Evolutionary conservation across 805 yeast genomes (phyloP).

Genomic region (Kluyveromyces lactis): DNA sequence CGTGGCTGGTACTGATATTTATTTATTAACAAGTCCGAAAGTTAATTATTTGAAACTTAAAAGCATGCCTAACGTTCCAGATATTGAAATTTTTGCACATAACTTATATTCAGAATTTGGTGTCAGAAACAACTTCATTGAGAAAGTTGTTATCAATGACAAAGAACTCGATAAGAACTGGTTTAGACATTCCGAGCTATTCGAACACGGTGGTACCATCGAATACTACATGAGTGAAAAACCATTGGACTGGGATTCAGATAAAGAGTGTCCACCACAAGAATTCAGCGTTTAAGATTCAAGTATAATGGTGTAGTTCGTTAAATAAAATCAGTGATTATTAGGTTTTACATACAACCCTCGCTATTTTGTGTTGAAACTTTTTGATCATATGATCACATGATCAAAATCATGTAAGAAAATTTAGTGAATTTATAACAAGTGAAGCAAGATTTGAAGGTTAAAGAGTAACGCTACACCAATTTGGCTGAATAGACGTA

Average conservation of each 20-base stretch:
- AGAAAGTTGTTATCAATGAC: constrained; percentile 28
- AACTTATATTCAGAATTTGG: constrained; percentile 11
- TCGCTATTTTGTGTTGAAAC: too few relatives aligned
- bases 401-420: too few relatives aligned
- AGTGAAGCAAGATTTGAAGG: too few relatives aligned
- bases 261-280: constrained; percentile 22
- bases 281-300: constrained; percentile 4
- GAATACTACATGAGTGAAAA: constrained; percentile 11
- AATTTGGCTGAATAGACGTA: too few relatives aligned
- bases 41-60: constrained; percentile 11
- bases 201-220: constrained; percentile 24
- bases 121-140: constrained; percentile 22
- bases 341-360: too few relatives aligned
- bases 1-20: constrained; percentile 30
- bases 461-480: too few relatives aligned
- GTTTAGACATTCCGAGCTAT: constrained; percentile 28
- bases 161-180: constrained; percentile 22
- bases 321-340: not conserved
- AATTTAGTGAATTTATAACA: too few relatives aligned
- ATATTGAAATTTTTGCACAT: constrained; percentile 20
- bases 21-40: constrained; percentile 29
- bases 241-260: constrained; percentile 21
- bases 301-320: not conserved
- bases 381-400: too few relatives aligned
- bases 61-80: not conserved